Evolutionary conservation across 1,139 yeast species (phyloP).

Genomic region (Candida sanyaensis): DNA sequence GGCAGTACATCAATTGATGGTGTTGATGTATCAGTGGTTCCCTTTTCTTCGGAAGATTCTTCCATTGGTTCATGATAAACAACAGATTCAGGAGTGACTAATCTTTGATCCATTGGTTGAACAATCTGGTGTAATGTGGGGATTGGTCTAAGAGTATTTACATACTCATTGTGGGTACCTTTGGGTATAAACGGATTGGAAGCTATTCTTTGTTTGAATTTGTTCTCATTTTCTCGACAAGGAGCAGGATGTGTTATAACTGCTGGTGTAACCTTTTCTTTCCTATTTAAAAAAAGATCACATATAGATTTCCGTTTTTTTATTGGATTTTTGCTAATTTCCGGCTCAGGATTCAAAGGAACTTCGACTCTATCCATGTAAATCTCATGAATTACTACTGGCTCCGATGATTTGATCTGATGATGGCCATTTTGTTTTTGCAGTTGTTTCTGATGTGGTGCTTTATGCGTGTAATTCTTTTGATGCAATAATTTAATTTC

Average conservation of each 20-base stretch:
- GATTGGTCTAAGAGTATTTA: constrained; percentile 18
- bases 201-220: constrained; percentile 4
- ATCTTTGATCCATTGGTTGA: neutral
- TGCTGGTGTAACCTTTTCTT: neutral
- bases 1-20: constrained; percentile 10
- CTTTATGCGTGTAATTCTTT: constrained; percentile 3
- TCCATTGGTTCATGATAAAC: constrained; percentile 7
- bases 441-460: neutral
- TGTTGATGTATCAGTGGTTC: neutral
- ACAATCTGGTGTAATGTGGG: constrained; percentile 15
- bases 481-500: constrained; percentile 6
- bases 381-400: constrained; percentile 10
- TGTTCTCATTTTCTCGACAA: neutral
- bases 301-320: constrained; percentile 1
- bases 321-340: neutral
- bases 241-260: neutral
- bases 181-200: constrained; percentile 10
- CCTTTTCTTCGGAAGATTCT: constrained; percentile 1
- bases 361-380: constrained; percentile 1
- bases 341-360: neutral
- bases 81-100: constrained; percentile 9
- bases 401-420: neutral
- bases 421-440: too few species aligned
- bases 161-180: constrained; percentile 17
- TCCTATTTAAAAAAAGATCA: neutral